Evolutionary conservation across 306 rosid genomes (phyloP), one percentile per base, ranked within the genome.

Genomic region (Vicia faba): DNA sequence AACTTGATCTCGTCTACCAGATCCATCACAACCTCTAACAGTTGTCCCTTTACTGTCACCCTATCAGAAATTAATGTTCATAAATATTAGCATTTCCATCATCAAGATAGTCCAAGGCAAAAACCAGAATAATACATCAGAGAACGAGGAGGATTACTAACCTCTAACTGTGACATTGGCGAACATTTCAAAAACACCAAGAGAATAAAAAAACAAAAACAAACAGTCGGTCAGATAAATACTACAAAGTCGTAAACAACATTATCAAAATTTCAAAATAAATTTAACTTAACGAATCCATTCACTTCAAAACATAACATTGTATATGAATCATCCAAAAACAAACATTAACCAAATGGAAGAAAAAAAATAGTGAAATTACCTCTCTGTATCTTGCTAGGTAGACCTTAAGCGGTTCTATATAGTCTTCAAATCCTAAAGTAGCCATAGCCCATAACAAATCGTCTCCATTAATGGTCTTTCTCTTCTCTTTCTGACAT

Each of bases 401-500:
- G 83, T 91, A 91, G 75, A 79, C 75, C 95, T 84, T 86, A 54
- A 91, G 97, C 7, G 96, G 96, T n/a, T 91, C 97, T 29, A 86
- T 82, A 66, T 86, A 91, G n/a, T 88, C 97, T 83, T 91, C 96
- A 62, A 91, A 91, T 39, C 97, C 97, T 73, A 91, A 74, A 59
- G 95, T 91, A 3, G 91, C 89, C 97, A 86, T 91, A 1, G 97
- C 95, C 96, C 96, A 91, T 59, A 91, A 63, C 82, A 91, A 85
- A 80, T 91, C 97, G 55, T 91, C 97, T 19, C 97, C 97, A 53
- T 88, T 91, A 46, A 91, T 91, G 15, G 97, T 91, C 89, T 91
- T 91, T 65, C 97, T 85, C 86, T 91, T 91, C 87, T 91, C 96
- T 74, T 80, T 88, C 84, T 88, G 97, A 68, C 97, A 91, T 82